Percentiles rank a stretch among this genome's conserved stretches.
Conservation (phyloP, 768 basidiomycete species). For the Tulasnella sp. region DNA sequence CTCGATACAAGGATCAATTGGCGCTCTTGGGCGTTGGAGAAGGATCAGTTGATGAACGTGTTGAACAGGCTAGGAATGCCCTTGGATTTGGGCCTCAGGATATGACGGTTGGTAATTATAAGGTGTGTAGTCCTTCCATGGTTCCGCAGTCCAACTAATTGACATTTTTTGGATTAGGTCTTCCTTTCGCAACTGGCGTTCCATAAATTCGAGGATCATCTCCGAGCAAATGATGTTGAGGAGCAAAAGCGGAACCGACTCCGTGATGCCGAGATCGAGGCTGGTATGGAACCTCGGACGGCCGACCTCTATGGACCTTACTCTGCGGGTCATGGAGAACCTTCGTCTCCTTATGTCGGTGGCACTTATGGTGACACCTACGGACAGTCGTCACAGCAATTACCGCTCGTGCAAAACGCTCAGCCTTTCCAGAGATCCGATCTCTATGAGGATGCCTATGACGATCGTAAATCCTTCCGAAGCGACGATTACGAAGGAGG, state of each 20-base stretch:
- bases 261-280: constrained; percentile 57
- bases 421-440: constrained; percentile 57
- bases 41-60: constrained; percentile 45
- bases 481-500: constrained; percentile 72
- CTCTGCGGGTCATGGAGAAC: neutral
- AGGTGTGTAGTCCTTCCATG: constrained; percentile 38
- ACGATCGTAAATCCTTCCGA: constrained; percentile 57
- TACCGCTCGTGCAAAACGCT: constrained; percentile 74
- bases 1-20: constrained; percentile 64
- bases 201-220: constrained; percentile 74
- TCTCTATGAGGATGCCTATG: constrained; percentile 54
- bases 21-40: constrained; percentile 42
- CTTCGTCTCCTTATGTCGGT: constrained; percentile 5
- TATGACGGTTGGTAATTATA: constrained; percentile 67
- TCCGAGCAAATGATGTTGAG: constrained; percentile 72
- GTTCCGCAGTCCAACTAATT: constrained; percentile 6
- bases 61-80: constrained; percentile 44
- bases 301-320: constrained; percentile 74
- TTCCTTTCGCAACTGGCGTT: constrained; percentile 80
- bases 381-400: constrained; percentile 48
- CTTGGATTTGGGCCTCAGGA: constrained; percentile 54
- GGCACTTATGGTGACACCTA: constrained; percentile 38
- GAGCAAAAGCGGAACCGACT: constrained; percentile 73
- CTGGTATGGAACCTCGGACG: constrained; percentile 44
- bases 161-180: constrained; percentile 38